These are phyloP conservation scores for Solanum corneliomulleri DNA, from an alignment of 257 asterid genomes.

Conservation along the genomic window DNA sequence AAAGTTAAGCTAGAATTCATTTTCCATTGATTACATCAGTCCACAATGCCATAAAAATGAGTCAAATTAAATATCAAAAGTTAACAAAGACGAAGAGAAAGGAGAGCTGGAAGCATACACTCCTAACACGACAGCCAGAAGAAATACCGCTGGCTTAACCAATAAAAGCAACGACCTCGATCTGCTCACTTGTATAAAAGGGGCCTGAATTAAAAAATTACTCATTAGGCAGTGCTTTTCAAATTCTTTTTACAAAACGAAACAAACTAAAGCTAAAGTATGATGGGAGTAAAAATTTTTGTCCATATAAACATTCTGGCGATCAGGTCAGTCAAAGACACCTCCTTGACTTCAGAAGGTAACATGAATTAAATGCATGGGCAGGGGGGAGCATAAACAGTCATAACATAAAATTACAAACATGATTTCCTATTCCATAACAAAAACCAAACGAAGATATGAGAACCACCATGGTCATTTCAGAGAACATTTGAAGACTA, in stretches of 20 bases:
- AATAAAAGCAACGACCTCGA: conserved; percentile 72
- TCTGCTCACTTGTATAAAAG: conserved; percentile 96
- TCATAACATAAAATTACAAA: not conserved
- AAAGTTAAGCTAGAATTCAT: not conserved
- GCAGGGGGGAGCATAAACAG: not conserved
- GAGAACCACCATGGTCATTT: not conserved
- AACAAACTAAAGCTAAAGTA: not conserved
- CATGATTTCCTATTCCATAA: not conserved
- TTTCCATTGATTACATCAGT: not conserved
- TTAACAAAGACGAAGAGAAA: not conserved
- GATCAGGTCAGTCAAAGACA: not conserved
- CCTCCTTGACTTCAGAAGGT: not conserved
- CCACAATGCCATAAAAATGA: not conserved
- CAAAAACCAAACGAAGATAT: not conserved
- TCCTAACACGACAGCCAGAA: conserved; percentile 75
- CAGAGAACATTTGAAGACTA: not conserved
- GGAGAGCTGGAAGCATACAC: conserved; percentile 23
- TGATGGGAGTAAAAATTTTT: not conserved
- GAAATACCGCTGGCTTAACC: conserved; percentile 76
- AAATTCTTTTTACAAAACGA: not conserved
- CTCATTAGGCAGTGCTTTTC: not conserved
- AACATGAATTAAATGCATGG: not conserved
- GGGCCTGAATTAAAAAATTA: conserved; percentile 43
- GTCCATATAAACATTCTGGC: not conserved
- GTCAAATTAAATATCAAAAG: not conserved